These are phyloP conservation scores for Tolypocladium inflatum DNA, from an alignment of 2,329 filamentous ascomycete genomes.

Conservation along the genomic window DNA sequence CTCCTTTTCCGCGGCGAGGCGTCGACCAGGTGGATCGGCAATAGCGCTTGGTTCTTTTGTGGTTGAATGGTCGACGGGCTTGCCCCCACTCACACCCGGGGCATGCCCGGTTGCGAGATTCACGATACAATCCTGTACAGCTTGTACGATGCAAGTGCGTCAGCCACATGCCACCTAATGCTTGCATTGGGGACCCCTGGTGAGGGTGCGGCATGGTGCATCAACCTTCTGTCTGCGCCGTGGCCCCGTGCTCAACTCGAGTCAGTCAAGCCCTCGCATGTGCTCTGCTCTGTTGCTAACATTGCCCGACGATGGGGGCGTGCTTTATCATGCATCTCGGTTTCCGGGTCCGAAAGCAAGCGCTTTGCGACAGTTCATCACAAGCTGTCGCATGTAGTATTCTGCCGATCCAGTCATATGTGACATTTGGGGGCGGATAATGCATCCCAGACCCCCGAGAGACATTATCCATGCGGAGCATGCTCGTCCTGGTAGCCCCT, in stretches of 20 bases:
- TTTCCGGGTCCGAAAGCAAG: background rate
- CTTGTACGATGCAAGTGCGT: background rate
- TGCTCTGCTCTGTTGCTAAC: background rate
- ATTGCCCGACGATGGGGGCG: background rate
- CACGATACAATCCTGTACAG: background rate
- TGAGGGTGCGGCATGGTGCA: background rate
- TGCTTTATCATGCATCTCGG: background rate
- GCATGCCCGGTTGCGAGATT: background rate
- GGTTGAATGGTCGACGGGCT: background rate
- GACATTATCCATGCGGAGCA: background rate
- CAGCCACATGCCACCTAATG: background rate
- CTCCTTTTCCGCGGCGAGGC: background rate
- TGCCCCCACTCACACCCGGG: background rate
- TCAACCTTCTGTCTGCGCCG: background rate
- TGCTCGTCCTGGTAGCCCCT: background rate
- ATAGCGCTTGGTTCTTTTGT: background rate
- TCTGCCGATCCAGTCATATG: background rate
- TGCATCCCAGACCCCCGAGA: background rate
- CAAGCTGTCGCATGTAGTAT: background rate
- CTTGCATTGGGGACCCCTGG: background rate
- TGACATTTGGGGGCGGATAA: background rate
- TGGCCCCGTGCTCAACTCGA: background rate
- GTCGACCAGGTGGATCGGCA: background rate
- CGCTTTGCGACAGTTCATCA: background rate
- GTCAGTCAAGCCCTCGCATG: background rate